Base-by-base conservation (phyloP, 75 land plant species). In the Pinus tabuliformis region DNA sequence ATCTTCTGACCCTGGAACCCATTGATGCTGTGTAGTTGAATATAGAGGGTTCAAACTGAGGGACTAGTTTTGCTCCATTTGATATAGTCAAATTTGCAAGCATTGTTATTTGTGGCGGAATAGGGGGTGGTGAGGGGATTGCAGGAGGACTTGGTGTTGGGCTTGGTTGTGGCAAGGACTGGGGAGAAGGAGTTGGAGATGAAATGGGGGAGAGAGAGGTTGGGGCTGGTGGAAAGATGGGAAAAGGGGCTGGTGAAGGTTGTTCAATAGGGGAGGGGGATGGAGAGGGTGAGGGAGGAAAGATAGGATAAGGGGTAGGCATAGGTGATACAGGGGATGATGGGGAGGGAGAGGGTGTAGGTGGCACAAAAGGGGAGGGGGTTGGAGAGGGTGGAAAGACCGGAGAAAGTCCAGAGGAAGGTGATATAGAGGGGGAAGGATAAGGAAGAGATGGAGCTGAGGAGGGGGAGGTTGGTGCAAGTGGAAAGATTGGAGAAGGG, bases 21-120 rank as follows among this genome's bases (percentile, higher is more conserved):
- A 68, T 42, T 68, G 71, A 68, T 42, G 36, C 71, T n/a, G 18
- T 68, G 71, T 68, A 68, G 71, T 11, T 68, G 52, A 68, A 68
- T 68, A 68, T 22, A 68, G 3, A 68, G 71, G 71, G 71, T n/a
- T 68, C 6, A 20, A 68, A 68, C 13, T 68, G 49, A 42, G 71
- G 71, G 3, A 42, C 71, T 20, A 68, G 39, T 45, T 18, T 20
- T 68, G 71, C 71, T 68, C 71, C 71, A 42, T 64, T 64, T 64
- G 24, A 42, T 18, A 68, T 36, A 15, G 21, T 7, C 52, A 68
- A 68, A 68, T 68, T 68, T 39, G 71, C 18, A 36, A 68, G 71
- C 42, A 42, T 42, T 42, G 52, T 37, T 42, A 68, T 39, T 42
- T 37, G 20, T 39, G 52, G 8, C 11, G 71, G 71, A 18, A 42